These are phyloP conservation scores for Neurospora sp. DNA, from an alignment of 495 filamentous ascomycete species.

Conservation along the genomic window DNA sequence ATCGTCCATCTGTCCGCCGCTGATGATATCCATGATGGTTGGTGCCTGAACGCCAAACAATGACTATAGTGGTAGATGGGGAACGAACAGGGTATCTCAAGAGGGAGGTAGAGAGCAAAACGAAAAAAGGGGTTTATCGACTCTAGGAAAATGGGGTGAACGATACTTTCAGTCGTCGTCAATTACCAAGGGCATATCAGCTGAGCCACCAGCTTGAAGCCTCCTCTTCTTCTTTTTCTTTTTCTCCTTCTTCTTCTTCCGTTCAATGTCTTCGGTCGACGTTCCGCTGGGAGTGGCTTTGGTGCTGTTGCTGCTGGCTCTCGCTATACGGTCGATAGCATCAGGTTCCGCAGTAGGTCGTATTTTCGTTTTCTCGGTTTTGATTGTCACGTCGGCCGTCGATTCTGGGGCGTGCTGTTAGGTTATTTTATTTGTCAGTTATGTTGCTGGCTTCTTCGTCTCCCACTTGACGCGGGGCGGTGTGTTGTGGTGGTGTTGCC, in stretches of 20 bases:
- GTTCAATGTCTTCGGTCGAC: background rate
- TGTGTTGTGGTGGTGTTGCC: conserved; percentile 3
- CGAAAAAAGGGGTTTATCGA: background rate
- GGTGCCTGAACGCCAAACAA: background rate
- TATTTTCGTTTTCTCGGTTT: background rate
- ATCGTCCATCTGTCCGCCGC: background rate
- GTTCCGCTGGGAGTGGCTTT: background rate
- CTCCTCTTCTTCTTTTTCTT: background rate
- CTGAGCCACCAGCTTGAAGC: background rate
- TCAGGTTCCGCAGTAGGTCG: background rate
- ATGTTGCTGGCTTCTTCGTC: background rate
- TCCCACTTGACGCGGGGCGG: background rate
- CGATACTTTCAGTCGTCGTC: background rate
- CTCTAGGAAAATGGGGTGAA: background rate
- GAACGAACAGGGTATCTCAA: background rate
- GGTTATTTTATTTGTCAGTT: conserved; percentile 1
- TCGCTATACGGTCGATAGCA: background rate
- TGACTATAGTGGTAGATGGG: background rate
- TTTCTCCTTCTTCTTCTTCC: background rate
- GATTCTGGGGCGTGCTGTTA: background rate
- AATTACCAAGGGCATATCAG: background rate
- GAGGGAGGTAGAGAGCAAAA: background rate
- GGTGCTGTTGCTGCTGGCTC: background rate
- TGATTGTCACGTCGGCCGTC: background rate
- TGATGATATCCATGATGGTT: background rate